These are phyloP conservation scores for Scheffersomyces lignosus DNA, from an alignment of 805 yeast genomes.

Conservation along the genomic window DNA sequence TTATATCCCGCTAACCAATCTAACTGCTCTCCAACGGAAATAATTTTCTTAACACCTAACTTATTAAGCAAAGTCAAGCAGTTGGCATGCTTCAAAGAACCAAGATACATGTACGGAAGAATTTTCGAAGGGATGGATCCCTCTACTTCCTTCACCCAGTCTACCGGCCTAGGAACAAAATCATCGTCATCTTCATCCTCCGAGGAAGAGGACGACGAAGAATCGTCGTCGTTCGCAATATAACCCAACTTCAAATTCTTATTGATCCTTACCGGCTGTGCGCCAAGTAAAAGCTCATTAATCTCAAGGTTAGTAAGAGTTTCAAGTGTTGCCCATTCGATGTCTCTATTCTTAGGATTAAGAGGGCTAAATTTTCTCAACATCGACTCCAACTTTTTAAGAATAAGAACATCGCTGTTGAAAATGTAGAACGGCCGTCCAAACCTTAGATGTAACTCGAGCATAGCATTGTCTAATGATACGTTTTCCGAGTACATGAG, in stretches of 20 bases:
- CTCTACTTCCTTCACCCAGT: slow-evolving; percentile 43
- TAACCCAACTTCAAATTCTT: slow-evolving; percentile 20
- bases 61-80: slow-evolving; percentile 59
- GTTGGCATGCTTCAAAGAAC: slow-evolving; percentile 81
- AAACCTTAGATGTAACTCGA: slow-evolving; percentile 58
- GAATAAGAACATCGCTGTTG: slow-evolving; percentile 66
- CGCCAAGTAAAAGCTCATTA: slow-evolving; percentile 32
- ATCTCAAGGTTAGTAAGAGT: slow-evolving; percentile 28
- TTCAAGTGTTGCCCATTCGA: slow-evolving; percentile 34
- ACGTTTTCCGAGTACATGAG: slow-evolving; percentile 67
- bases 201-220: slow-evolving; percentile 5
- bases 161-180: slow-evolving; percentile 4
- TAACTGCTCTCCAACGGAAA: slow-evolving; percentile 82
- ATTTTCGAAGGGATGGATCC: slow-evolving; percentile 86
- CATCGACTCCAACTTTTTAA: slow-evolving; percentile 64
- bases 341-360: slow-evolving; percentile 6
- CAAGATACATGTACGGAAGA: slow-evolving; percentile 80
- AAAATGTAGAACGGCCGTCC: slow-evolving; percentile 85
- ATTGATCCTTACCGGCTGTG: background rate
- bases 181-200: slow-evolving; percentile 12
- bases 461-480: slow-evolving; percentile 61
- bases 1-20: slow-evolving; percentile 54
- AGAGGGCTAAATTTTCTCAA: slow-evolving; percentile 62
- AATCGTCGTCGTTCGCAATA: slow-evolving; percentile 24
- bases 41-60: slow-evolving; percentile 70